Conservation (phyloP, 2,329 filamentous ascomycete genomes). For the Ophiosphaerella korrae region DNA sequence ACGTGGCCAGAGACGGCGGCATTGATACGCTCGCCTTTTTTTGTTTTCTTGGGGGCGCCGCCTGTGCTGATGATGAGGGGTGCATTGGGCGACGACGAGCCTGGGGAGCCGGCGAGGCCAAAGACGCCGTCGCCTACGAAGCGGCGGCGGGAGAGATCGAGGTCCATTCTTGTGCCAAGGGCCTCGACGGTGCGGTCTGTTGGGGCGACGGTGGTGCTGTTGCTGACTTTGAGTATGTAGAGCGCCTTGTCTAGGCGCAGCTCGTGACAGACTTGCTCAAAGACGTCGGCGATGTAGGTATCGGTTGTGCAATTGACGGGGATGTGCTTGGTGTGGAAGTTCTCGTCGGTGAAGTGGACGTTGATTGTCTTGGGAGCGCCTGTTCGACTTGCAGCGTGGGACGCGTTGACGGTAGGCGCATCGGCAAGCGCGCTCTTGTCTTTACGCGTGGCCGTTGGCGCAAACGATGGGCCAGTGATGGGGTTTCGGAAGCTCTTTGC, state of each 20-base stretch:
- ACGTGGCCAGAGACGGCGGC: constrained; percentile 56
- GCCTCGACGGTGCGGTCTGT: constrained; percentile 79
- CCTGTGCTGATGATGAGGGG: constrained; percentile 63
- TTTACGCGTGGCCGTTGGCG: constrained; percentile 52
- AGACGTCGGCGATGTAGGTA: constrained; percentile 80
- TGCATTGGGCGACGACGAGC: constrained; percentile 71
- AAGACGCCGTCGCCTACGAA: constrained; percentile 76
- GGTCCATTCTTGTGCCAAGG: constrained; percentile 73
- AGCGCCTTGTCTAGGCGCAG: constrained; percentile 78
- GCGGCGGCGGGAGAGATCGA: constrained; percentile 75
- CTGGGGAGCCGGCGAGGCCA: constrained; percentile 70
- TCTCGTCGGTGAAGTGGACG: constrained; percentile 73
- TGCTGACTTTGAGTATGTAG: constrained; percentile 77
- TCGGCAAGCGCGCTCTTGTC: constrained; percentile 52
- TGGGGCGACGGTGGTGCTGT: constrained; percentile 74
- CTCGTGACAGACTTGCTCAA: constrained; percentile 78
- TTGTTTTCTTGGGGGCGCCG: constrained; percentile 54
- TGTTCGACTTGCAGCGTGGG: constrained; percentile 59
- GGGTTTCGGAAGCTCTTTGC: constrained; percentile 55
- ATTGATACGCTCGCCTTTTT: constrained; percentile 59
- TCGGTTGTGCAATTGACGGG: constrained; percentile 79
- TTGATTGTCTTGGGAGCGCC: constrained; percentile 73
- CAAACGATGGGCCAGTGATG: constrained; percentile 57
- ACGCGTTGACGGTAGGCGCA: constrained; percentile 49
- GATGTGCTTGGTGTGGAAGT: constrained; percentile 72